A percentile compares a stretch with the other conserved stretches of the same genome.
These are phyloP conservation scores for Trypanosoma congolense DNA, from an alignment of 208 protist genomes.

Conservation along the genomic window DNA sequence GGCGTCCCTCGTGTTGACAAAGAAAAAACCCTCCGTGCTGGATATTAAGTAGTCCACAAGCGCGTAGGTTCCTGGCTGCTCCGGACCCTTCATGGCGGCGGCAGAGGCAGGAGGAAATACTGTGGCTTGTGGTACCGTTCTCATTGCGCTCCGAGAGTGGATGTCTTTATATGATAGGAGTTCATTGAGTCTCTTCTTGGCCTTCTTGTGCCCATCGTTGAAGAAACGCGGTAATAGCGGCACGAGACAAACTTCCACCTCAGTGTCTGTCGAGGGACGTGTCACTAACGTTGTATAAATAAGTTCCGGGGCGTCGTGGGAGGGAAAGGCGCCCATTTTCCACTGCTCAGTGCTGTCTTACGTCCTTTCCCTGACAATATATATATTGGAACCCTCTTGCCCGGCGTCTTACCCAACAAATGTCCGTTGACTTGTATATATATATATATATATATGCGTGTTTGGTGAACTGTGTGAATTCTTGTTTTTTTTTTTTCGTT, in stretches of 20 bases:
- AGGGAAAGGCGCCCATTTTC: constrained; percentile 80
- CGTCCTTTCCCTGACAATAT: no score
- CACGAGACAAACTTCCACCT: constrained; percentile 71
- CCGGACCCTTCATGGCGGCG: constrained; percentile 1
- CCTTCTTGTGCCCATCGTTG: constrained; percentile 67
- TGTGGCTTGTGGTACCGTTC: no score
- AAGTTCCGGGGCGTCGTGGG: constrained; percentile 75
- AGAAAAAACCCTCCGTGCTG: constrained; percentile 19
- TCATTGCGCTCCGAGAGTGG: no score
- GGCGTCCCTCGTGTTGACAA: constrained; percentile 19
- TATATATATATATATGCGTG: no score
- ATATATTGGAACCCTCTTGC: no score
- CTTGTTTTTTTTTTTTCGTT: no score
- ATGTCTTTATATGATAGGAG: constrained; percentile 11
- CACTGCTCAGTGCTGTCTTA: no score
- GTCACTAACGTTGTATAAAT: constrained; percentile 75
- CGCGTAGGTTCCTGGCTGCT: background rate
- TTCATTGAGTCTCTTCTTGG: constrained; percentile 25
- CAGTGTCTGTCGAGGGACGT: constrained; percentile 30
- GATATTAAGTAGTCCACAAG: constrained; percentile 25
- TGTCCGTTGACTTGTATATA: no score
- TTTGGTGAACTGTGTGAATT: no score
- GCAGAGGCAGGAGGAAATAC: background rate
- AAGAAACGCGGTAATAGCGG: constrained; percentile 80
- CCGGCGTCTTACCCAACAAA: no score